Percentiles rank a stretch among this genome's conserved stretches.
These are phyloP conservation scores for Calonectria naviculata DNA, from an alignment of 2,329 filamentous ascomycete species.

Conservation along the genomic window DNA sequence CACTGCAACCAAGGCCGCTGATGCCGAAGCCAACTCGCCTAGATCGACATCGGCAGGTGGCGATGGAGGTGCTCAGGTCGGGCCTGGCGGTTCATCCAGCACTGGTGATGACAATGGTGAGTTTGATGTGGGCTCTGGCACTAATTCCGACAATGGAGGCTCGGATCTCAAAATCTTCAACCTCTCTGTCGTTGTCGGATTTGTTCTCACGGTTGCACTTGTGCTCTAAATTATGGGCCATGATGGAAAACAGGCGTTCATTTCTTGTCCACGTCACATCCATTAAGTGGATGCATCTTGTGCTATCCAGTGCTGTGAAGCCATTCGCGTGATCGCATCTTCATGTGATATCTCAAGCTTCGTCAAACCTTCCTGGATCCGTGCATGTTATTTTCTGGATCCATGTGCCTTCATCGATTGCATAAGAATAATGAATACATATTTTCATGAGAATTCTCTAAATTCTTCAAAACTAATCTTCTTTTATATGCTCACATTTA, in stretches of 20 bases:
- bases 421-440: no score
- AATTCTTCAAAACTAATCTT: no score
- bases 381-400: no score
- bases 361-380: no score
- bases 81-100: not conserved
- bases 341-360: no score
- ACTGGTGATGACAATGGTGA: not conserved
- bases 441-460: no score
- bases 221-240: not conserved
- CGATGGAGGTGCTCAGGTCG: not conserved
- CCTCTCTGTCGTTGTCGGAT: not conserved
- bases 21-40: not conserved
- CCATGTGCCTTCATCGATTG: no score
- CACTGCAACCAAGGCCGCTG: not conserved
- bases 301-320: no score
- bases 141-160: not conserved
- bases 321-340: no score
- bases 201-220: not conserved
- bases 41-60: not conserved
- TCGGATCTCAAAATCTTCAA: not conserved
- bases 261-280: not conserved
- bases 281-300: not conserved
- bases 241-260: not conserved
- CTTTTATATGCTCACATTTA: no score
- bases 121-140: not conserved